Percentiles rank a stretch among this genome's conserved stretches.
These are phyloP conservation scores for Syzygium aqueum DNA, from an alignment of 345 rosid species.

Conservation along the genomic window DNA sequence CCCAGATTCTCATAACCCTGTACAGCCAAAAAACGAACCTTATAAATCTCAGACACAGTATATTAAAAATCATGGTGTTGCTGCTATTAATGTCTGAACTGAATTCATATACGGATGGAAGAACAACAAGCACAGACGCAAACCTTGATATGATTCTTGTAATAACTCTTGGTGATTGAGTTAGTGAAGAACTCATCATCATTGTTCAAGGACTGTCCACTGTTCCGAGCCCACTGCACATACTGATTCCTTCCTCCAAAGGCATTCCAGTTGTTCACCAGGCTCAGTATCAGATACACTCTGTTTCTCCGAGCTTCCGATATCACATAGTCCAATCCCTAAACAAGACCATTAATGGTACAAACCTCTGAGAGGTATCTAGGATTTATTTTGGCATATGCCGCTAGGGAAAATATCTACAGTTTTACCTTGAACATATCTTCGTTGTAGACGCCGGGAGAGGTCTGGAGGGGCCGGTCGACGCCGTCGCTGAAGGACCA, in stretches of 20 bases:
- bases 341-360: not conserved
- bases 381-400: not conserved
- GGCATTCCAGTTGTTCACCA: constrained; percentile 59
- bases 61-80: not conserved
- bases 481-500: constrained; percentile 82
- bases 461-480: constrained; percentile 45
- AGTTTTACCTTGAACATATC: constrained; percentile 45
- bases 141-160: constrained; percentile 67
- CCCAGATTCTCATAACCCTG: not conserved
- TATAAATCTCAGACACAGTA: not conserved
- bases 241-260: constrained; percentile 55
- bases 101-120: not conserved
- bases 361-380: not conserved
- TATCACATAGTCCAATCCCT: constrained; percentile 71
- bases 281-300: constrained; percentile 44
- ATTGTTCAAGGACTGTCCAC: constrained; percentile 16
- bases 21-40: not conserved
- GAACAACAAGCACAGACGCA: not conserved
- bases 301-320: constrained; percentile 50
- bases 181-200: constrained; percentile 66
- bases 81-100: not conserved
- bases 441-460: constrained; percentile 64
- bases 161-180: constrained; percentile 34
- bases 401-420: not conserved
- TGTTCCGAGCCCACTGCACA: constrained; percentile 56